phyloP scores from a whole-genome alignment of 2,329 filamentous ascomycete genomes.

The Xenoacremonium recifei region DNA sequence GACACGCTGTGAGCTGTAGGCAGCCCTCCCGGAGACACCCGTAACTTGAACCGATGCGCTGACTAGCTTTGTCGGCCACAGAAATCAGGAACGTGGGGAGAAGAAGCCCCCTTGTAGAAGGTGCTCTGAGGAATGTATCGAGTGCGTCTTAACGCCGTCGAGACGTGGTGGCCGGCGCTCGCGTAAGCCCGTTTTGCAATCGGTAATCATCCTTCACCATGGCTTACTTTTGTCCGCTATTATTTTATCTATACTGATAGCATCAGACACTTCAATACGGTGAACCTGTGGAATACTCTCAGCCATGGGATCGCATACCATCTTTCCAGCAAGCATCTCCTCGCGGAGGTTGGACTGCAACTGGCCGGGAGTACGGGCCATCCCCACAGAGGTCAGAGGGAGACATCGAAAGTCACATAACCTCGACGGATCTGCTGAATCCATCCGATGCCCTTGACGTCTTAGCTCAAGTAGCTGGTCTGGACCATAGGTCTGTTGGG shows the following conservation, averaged over 20 bases:
- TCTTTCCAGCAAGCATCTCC: too few relatives aligned
- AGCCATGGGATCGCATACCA: too few relatives aligned
- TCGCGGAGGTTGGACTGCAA: too few relatives aligned
- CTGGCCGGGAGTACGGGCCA: constrained; percentile 13
- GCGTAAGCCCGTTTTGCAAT: not conserved
- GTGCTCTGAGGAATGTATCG: constrained; percentile 35
- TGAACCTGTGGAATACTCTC: constrained; percentile 4
- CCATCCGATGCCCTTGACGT: constrained; percentile 41
- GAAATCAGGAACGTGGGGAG: constrained; percentile 31
- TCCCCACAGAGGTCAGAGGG: constrained; percentile 11
- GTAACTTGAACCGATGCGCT: too few relatives aligned
- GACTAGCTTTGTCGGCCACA: too few relatives aligned
- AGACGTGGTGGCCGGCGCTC: constrained; percentile 32
- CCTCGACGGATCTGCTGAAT: constrained; percentile 38
- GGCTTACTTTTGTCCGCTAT: too few relatives aligned
- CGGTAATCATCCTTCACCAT: too few relatives aligned
- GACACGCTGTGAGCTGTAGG: not conserved
- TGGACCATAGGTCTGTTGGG: too few relatives aligned
- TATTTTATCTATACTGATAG: constrained; percentile 5
- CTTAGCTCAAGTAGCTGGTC: constrained; percentile 39
- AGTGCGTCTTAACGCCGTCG: constrained; percentile 41
- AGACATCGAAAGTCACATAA: constrained; percentile 37
- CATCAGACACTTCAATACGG: not conserved
- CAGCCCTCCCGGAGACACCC: not conserved
- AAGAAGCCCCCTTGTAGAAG: constrained; percentile 36